Base-by-base conservation (phyloP, 139 green algal genomes). In the Tetradesmus lagerheimii region DNA sequence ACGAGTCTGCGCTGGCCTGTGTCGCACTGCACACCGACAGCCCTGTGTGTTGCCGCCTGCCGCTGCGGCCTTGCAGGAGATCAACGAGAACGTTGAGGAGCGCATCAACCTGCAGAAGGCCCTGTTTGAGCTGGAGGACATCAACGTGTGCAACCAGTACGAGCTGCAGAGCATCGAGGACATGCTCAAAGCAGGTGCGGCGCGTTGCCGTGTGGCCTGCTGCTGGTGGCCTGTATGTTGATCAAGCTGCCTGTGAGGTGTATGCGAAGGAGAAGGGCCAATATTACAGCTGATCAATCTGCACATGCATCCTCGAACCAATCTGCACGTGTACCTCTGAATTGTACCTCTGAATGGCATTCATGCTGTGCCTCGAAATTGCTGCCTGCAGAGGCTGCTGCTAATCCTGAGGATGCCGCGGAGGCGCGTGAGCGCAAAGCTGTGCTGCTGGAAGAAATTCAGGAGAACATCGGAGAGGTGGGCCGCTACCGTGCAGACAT, bases 1-100 rank as follows among this genome's bases (percentile, higher is more conserved):
- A 15, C 6, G 43, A 50, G 5, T 50, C 43, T 50, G 43, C 43
- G 9, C 5, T 50, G 43, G 9, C 9, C 9, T 50, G 43, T 62
- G 47, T 14, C 20, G 47, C 47, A 18, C 47, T 14, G 4, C 12
- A 14, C 47, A 11, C 47, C 47, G 5, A 37, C n/a, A 45, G 57
- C 29, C 35, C 6, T 38, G 41, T 23, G 1, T 47, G 83, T 84
- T 47, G 0, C 11, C 45, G 9, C 11, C 29, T 31, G n/a, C 34
- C 89, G 39, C 89, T 64, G 8, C 6, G 5, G 1, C 18, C 38
- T 16, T 91, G 43, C 89, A 94, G 88, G 93, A 96, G 39, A 95
- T 97, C 90, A 95, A 96, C 80, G 95, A 96, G 57, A 97, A 97
- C 89, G 95, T 96, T 43, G 95, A 97, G 85, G 96, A 97, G 93